A percentile compares a stretch with the other conserved stretches of the same genome.
Conservation (phyloP, 768 basidiomycete species). For the Mycena olivaceomarginata region DNA sequence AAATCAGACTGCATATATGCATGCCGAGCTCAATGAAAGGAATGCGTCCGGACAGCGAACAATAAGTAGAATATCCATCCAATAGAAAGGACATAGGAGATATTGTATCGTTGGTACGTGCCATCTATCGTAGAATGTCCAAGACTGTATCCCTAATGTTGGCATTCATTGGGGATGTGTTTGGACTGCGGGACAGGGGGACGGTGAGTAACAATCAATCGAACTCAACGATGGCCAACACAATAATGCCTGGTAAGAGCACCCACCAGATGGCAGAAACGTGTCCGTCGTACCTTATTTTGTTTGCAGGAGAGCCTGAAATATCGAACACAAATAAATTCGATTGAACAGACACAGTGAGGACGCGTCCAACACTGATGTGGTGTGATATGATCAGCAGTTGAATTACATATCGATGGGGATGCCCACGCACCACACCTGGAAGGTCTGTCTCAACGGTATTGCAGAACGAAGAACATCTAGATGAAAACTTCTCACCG, state of each 20-base stretch:
- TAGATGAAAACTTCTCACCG: neutral
- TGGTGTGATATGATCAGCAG: neutral
- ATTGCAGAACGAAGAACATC: neutral
- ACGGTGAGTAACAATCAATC: neutral
- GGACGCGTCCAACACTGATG: too few species aligned
- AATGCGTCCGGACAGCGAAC: conserved; percentile 3
- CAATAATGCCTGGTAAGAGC: neutral
- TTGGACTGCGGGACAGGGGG: neutral
- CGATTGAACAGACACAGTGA: too few species aligned
- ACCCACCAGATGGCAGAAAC: neutral
- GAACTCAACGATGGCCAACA: conserved; percentile 1
- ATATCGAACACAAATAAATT: too few species aligned
- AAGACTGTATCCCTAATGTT: conserved; percentile 7
- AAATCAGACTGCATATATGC: neutral
- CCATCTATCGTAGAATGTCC: neutral
- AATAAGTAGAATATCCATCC: neutral
- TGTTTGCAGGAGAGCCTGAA: too few species aligned
- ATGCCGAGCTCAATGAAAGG: neutral
- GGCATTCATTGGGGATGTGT: conserved; percentile 8
- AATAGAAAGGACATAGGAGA: neutral
- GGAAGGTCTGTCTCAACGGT: neutral
- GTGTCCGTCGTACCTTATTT: neutral
- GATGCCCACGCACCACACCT: conserved; percentile 5
- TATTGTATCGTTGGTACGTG: neutral
- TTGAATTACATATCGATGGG: neutral